A percentile compares a stretch with the other conserved stretches of the same genome.
Evolutionary conservation across 2,329 filamentous ascomycete genomes (phyloP).

Genomic region (Calcarisporium arbuscula): DNA sequence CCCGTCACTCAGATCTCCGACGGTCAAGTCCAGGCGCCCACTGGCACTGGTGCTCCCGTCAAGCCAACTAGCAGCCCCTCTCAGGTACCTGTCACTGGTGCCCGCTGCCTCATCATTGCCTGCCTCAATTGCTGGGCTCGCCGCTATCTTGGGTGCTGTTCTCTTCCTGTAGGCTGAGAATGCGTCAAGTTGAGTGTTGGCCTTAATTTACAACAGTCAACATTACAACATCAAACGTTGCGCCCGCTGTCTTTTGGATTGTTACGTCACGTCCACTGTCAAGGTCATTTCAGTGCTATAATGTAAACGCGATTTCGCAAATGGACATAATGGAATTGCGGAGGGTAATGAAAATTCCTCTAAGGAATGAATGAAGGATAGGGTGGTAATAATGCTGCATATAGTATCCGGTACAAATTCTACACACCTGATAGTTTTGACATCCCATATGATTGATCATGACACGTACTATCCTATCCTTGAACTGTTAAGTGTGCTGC

Average conservation of each 20-base stretch:
- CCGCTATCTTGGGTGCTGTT: slow-evolving; percentile 12
- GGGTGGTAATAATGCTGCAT: not conserved
- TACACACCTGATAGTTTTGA: too few species aligned
- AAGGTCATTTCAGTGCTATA: too few species aligned
- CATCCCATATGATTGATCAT: too few species aligned
- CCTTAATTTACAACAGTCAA: too few species aligned
- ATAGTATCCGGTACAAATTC: slow-evolving; percentile 5
- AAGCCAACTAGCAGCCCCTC: slow-evolving; percentile 19
- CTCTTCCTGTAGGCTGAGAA: slow-evolving; percentile 12
- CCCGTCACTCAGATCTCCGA: slow-evolving; percentile 37
- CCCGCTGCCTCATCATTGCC: slow-evolving; percentile 9
- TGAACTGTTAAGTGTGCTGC: too few species aligned
- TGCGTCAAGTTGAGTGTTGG: not conserved
- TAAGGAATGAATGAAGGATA: too few species aligned
- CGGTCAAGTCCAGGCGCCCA: slow-evolving; percentile 40
- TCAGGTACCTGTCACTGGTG: slow-evolving; percentile 4
- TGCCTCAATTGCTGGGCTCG: slow-evolving; percentile 7
- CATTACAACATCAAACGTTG: too few species aligned
- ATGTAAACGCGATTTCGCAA: too few species aligned
- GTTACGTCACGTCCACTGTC: too few species aligned
- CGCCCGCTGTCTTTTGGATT: too few species aligned
- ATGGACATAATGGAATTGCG: slow-evolving; percentile 1
- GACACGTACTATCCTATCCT: too few species aligned
- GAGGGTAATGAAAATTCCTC: not conserved
- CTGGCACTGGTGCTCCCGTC: slow-evolving; percentile 30